A percentile compares a stretch with the other conserved stretches of the same genome.
Evolutionary conservation across 169 alveolate genomes (phyloP).

Genomic region (Plasmodium knowlesi): DNA sequence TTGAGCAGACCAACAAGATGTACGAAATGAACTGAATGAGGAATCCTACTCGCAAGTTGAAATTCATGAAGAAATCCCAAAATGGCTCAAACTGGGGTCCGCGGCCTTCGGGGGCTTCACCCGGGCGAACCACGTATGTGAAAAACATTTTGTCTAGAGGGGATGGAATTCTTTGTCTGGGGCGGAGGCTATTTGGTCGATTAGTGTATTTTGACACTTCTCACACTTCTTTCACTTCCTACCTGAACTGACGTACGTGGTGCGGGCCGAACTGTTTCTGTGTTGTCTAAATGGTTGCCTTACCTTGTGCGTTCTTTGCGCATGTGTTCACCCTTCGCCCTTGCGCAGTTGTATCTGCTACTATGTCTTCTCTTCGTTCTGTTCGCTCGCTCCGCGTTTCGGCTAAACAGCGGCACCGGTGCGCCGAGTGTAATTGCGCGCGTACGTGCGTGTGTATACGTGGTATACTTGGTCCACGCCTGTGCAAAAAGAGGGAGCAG

Average conservation of each 20-base stretch:
- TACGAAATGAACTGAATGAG: constrained; percentile 84
- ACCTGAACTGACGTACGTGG: background rate
- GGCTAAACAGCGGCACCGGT: background rate
- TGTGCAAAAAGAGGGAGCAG: background rate
- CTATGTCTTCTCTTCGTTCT: background rate
- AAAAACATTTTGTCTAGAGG: constrained; percentile 87
- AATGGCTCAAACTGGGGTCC: constrained; percentile 93
- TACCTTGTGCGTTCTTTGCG: background rate
- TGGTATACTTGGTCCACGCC: background rate
- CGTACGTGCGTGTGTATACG: background rate
- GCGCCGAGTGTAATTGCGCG: no score
- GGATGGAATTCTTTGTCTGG: background rate
- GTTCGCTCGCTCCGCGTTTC: background rate
- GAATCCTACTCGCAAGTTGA: constrained; percentile 90
- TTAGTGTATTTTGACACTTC: background rate
- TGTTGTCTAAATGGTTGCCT: background rate
- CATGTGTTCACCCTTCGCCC: background rate
- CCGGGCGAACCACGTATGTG: constrained; percentile 95
- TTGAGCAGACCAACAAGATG: constrained; percentile 78
- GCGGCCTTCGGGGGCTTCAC: constrained; percentile 95
- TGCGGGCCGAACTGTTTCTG: background rate
- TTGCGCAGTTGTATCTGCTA: background rate
- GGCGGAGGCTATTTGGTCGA: background rate
- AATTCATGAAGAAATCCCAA: constrained; percentile 90
- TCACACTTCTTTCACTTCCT: background rate